These are phyloP conservation scores for Trichophyton simii DNA, from an alignment of 2,329 filamentous ascomycete genomes.

Conservation along the genomic window DNA sequence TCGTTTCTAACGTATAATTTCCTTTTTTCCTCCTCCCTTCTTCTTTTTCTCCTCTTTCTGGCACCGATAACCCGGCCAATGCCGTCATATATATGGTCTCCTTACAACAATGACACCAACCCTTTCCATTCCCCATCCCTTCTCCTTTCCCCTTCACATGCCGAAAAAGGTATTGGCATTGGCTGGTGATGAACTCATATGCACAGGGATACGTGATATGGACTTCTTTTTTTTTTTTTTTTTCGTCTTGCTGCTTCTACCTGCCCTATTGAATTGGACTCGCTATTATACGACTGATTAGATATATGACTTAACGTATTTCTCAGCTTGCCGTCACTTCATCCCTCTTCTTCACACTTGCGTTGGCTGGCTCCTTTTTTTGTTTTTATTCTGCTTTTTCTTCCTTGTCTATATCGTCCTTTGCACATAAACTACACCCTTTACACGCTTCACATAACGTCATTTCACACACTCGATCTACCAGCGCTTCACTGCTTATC, in stretches of 20 bases:
- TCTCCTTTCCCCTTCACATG: constrained; percentile 7
- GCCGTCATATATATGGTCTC: background rate
- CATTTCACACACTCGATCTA: background rate
- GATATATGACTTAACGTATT: constrained; percentile 1
- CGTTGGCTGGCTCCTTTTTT: background rate
- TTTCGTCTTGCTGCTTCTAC: background rate
- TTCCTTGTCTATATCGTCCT: background rate
- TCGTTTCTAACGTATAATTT: background rate
- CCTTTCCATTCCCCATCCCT: constrained; percentile 19
- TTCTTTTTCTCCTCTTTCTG: constrained; percentile 10
- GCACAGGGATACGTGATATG: constrained; percentile 1
- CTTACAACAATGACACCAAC: background rate
- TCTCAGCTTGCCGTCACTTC: background rate
- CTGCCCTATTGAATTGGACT: background rate
- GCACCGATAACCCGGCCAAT: background rate
- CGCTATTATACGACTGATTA: background rate
- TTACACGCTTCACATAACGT: background rate
- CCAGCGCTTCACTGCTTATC: background rate
- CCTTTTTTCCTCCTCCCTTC: constrained; percentile 7
- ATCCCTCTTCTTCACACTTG: background rate
- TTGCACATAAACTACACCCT: background rate
- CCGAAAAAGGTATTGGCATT: constrained; percentile 8
- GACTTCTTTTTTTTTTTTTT: background rate
- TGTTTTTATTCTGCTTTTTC: background rate
- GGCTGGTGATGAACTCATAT: background rate